Base-by-base conservation (phyloP, 306 rosid species). In the Acacia confusa region DNA sequence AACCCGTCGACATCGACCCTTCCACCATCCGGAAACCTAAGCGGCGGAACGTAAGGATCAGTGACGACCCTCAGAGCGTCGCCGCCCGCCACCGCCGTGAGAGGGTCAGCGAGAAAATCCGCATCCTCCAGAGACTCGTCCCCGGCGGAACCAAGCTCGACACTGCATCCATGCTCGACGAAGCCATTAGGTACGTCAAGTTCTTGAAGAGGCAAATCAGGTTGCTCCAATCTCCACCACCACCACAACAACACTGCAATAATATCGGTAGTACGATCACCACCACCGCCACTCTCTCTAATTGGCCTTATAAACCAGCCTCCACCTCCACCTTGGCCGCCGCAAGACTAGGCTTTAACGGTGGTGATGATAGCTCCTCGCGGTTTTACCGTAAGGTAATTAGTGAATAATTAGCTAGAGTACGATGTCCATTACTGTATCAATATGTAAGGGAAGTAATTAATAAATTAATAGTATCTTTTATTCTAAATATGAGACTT, bases 71-170 rank as follows among this genome's bases (percentile, higher is more conserved):
- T 0, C 97, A 92, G 53, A 95, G 98, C 40, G 90, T 92, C 3
- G 97, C 98, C 0, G 98, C 98, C 6, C 92, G 98, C 52, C 97
- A 87, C 76, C 76, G 98, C 34, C 77, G 98, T 47, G 98, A 95
- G 87, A 88, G 95, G 81, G 92, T 95, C 32, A 95, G 98, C 30
- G 95, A 95, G 88, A 92, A 90, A 58, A 89, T 92, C 40, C 89
- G 97, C 5, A 91, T 95, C 81, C 97, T 95, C 17, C 98, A 92
- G 38, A 83, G 95, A 81, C 98, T 95, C 7, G 97, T 95, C 27
- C 98, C 98, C 4, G 97, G 98, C 0, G 98, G 98, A 14, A 89
- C 97, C 3, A 92, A 93, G 79, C 87, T 95, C 94, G 97, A 95
- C 90, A 95, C 97, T 0, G 97, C 98, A 50, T 89, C 98, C 44